These are phyloP conservation scores for Takashimella koratensis DNA, from an alignment of 1,284 basidiomycete species.

Conservation along the genomic window DNA sequence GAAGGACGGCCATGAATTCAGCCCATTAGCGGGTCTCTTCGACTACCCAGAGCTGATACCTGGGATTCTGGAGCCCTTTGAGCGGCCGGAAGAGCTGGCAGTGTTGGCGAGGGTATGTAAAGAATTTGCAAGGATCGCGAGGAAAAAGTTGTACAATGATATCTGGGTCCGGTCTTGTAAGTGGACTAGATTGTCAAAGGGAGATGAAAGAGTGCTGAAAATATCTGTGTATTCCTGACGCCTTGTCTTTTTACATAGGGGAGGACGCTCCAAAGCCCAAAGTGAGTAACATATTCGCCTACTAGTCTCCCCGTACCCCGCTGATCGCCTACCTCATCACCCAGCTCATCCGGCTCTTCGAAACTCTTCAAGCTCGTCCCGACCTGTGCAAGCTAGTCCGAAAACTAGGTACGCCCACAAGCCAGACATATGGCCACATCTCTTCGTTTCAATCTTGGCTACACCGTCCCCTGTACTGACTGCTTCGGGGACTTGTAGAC, in stretches of 20 bases:
- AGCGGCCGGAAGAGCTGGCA: constrained; percentile 35
- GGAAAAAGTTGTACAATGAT: constrained; percentile 36
- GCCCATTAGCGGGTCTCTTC: constrained; percentile 32
- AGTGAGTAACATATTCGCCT: constrained; percentile 2
- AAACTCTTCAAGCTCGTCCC: constrained; percentile 26
- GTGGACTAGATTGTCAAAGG: too few relatives aligned
- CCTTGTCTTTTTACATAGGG: constrained; percentile 22
- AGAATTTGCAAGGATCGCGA: constrained; percentile 26
- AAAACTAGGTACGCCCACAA: constrained; percentile 30
- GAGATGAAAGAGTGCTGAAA: too few relatives aligned
- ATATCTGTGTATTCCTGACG: too few relatives aligned
- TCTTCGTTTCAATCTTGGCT: neutral
- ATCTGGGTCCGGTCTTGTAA: constrained; percentile 47
- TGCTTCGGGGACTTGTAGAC: constrained; percentile 19
- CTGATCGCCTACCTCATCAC: constrained; percentile 38
- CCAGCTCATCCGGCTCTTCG: constrained; percentile 39
- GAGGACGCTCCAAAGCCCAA: constrained; percentile 30
- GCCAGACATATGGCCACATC: too few relatives aligned
- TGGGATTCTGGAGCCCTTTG: constrained; percentile 31
- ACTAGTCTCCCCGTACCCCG: neutral
- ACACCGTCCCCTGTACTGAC: too few relatives aligned
- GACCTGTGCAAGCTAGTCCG: constrained; percentile 35
- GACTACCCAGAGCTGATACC: constrained; percentile 38
- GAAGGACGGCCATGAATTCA: constrained; percentile 4
- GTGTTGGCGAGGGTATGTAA: constrained; percentile 29